Evolutionary conservation across 306 rosid genomes (phyloP), one percentile per base, ranked within the genome.

Genomic region (Quillaja saponaria): DNA sequence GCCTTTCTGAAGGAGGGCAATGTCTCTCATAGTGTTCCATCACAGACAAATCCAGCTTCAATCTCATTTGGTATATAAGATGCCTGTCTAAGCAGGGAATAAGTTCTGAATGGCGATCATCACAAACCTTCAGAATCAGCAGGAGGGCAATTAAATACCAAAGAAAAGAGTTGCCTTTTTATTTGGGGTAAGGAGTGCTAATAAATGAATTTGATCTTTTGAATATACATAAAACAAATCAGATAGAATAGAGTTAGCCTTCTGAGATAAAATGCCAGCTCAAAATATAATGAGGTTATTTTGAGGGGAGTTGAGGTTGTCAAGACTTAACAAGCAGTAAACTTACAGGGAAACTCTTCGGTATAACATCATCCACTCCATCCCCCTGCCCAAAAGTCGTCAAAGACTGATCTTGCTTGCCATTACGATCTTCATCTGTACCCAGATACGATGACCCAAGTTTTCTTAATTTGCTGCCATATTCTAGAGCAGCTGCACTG

Each of bases 11-110:
- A 59, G 87, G 82, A 70, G 96, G 96, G 73, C 99, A 89, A 66
- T 92, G 99, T 63, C 96, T 81, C 66, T 92, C 97, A 54, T 92
- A 92, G 72, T 92, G 99, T 71, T 89, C 97, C 97, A 92, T 92
- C 76, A 89, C 38, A 71, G 96, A 78, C 61, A 85, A 78, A 79
- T 92, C 96, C 67, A 89, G 80, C 75, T 92, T 92, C 90, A 87
- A 72, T 81, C 97, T 82, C 90, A 87, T 72, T 71, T 92, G 96
- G 54, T 85, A 89, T 60, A 89, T 89, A 71, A 89, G 94, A 72
- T 92, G 75, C 80, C 97, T 87, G 74, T 92, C 99, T 61, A 92
- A 71, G 85, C 96, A 92, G 9, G 97, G 99, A 76, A 92, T 92
- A 59, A 92, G 49, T 76, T 89, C 99, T 1, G 90, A 84, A 81